Evolutionary conservation across 352 stramenopile genomes (phyloP), one percentile per base, ranked within the genome.

Genomic region (Phytophthora boehmeriae): DNA sequence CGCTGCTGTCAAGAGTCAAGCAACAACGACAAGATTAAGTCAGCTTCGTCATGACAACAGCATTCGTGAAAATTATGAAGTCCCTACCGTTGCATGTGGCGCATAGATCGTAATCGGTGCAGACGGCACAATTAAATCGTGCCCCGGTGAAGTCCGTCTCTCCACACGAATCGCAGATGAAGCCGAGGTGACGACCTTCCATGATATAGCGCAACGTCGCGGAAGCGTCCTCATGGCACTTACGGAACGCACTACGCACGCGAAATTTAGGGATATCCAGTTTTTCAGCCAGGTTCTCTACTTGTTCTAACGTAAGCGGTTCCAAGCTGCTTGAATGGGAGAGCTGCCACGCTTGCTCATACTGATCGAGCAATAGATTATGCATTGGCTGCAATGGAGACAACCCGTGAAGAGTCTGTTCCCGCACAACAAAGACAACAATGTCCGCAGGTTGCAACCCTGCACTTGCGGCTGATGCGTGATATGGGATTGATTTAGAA

Each of bases 211-310:
- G 59, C 44, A 94, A 63, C 14, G 86, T 93, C 4, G 66, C 68
- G 13, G 77, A 65, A 1, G 75, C 76, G 54, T 94, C 78, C 46
- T 94, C 78, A 28, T 76, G 71, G 56, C 86, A 94, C 63, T 93
- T 94, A 48, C 78, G 78, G 55, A 92, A 92, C 35, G 82, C 86
- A 59, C 83, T 94, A 22, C 83, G 81, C 30, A 94, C 76, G 19
- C 86, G 77, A 19, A 93, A 94, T 48, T 90, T 91, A 1, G 80
- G 86, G 25, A 94, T 90, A 39, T 93, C 80, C 28, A 94, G 73
- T 25, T 69, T 73, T 52, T 93, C 83, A 6, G 74, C 76, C 4
- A 92, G 61, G 9, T 67, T 77, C 54, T 91, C 86, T 34, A 94
- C 75, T 11, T 80, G 54, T 46, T 82, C 67, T 22, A 94, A 63